Percentiles rank a stretch among this genome's conserved stretches.
Conservation (phyloP, 2,329 filamentous ascomycete species). For the Pseudocercospora vitis region DNA sequence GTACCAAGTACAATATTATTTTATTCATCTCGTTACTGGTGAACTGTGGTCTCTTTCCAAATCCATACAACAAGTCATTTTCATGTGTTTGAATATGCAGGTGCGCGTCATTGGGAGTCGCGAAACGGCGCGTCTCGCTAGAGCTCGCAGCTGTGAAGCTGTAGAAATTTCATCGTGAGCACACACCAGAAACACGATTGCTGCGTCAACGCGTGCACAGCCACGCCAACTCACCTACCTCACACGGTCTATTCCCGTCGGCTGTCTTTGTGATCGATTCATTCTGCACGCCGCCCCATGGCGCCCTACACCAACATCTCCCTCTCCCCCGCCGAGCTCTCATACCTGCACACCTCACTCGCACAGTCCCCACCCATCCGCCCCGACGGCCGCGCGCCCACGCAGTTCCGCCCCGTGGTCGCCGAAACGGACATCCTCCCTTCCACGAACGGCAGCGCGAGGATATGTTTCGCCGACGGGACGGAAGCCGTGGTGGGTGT, state of each 20-base stretch:
- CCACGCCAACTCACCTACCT: too few relatives aligned
- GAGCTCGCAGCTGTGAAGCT: neutral
- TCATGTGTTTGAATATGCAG: neutral
- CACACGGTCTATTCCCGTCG: too few relatives aligned
- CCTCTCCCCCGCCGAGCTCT: slow-evolving; percentile 92
- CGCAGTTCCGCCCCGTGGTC: slow-evolving; percentile 84
- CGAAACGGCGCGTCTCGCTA: slow-evolving; percentile 2
- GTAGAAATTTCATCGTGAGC: slow-evolving; percentile 1
- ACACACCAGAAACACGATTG: neutral
- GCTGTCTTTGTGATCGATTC: too few relatives aligned
- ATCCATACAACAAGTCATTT: neutral
- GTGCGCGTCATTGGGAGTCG: neutral
- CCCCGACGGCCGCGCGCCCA: slow-evolving; percentile 77
- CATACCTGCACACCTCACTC: slow-evolving; percentile 89
- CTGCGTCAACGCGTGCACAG: neutral
- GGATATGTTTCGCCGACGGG: slow-evolving; percentile 91
- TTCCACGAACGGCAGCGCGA: slow-evolving; percentile 84
- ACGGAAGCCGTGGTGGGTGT: slow-evolving; percentile 95
- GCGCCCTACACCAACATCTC: slow-evolving; percentile 62
- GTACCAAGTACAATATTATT: slow-evolving; percentile 4
- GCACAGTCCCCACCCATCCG: slow-evolving; percentile 79
- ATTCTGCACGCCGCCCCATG: slow-evolving; percentile 48
- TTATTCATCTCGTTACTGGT: neutral
- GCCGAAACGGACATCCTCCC: slow-evolving; percentile 91
- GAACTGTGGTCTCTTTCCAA: neutral